Evolutionary conservation across 805 yeast genomes (phyloP), one percentile per base, ranked within the genome.

Genomic region (Blastobotrys attinorum): DNA sequence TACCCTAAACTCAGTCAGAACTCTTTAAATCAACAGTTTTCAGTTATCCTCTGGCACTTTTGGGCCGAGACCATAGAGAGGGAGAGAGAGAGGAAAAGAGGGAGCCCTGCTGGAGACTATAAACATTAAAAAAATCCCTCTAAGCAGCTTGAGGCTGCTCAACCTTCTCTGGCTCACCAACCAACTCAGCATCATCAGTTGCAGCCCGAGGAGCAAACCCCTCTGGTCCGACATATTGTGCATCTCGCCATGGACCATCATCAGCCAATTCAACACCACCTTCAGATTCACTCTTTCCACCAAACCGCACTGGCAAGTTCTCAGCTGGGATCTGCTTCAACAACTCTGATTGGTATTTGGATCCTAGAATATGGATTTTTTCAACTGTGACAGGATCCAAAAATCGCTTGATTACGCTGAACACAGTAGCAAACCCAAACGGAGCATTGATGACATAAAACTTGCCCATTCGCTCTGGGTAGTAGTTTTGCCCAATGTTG

Each of bases 391-490:
- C 97, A 2, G 97, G 97, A 63, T 92, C 98, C 61, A 92, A 75
- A 68, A 92, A 89, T 44, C 95, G 90, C 70, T 88, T 88, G 71
- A 92, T 85, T 44, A 89, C 61, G 63, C 79, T 77, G 76, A 90
- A 92, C 33, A 94, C 97, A 33, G 97, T 81, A 31, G 96, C 79
- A 68, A 92, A 92, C 2, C 98, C 98, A 61, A 88, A 92, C 51
- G 98, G 98, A 1, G 97, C 95, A 61, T 92, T 92, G 67, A 92
- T 86, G 57, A 89, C 70, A 68, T 88, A 90, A 63, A 90, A 92
- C 66, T 85, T 88, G 60, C 98, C 98, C 98, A 92, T 92, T 67
- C 97, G 83, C 73, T 92, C 98, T 13, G 98, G 98, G 64, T 92
- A 92, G 68, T 85, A 90, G 69, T 92, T 86, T 72, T 92, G 98